Evolutionary conservation across 2,329 filamentous ascomycete genomes (phyloP).

Genomic region (Pseudocercospora ulei): DNA sequence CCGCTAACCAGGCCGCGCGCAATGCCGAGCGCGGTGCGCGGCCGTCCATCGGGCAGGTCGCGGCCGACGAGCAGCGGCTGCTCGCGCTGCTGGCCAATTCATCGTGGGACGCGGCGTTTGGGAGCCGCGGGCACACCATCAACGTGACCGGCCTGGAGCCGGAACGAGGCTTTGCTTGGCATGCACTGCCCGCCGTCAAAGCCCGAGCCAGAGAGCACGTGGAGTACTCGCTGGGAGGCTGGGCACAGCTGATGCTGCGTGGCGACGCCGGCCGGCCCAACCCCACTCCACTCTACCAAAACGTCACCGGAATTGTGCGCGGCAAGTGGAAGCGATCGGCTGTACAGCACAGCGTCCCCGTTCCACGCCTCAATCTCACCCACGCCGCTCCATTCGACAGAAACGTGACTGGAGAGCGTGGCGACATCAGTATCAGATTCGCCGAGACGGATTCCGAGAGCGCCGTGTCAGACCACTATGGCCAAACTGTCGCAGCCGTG

Average conservation of each 20-base stretch:
- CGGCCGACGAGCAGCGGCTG: constrained; percentile 45
- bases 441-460: constrained; percentile 43
- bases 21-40: constrained; percentile 35
- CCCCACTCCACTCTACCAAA: constrained; percentile 58
- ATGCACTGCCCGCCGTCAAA: constrained; percentile 57
- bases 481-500: constrained; percentile 52
- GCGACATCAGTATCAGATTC: constrained; percentile 60
- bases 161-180: constrained; percentile 69
- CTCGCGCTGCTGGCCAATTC: constrained; percentile 45
- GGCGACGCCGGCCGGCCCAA: constrained; percentile 35
- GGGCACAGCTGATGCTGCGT: constrained; percentile 27
- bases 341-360: constrained; percentile 42
- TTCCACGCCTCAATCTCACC: constrained; percentile 41
- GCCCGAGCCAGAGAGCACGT: constrained; percentile 53
- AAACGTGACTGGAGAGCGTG: constrained; percentile 67
- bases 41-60: constrained; percentile 42
- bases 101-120: constrained; percentile 43
- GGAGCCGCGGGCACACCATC: constrained; percentile 37
- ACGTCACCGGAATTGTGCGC: constrained; percentile 64
- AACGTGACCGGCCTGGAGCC: constrained; percentile 64
- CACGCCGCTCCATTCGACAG: constrained; percentile 58
- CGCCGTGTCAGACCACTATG: constrained; percentile 29
- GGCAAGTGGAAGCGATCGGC: constrained; percentile 63
- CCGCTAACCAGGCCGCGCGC: constrained; percentile 33
- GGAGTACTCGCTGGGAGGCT: constrained; percentile 35